phyloP scores from a whole-genome alignment of 441 rosid species.

The Erodium chrysanthum region DNA sequence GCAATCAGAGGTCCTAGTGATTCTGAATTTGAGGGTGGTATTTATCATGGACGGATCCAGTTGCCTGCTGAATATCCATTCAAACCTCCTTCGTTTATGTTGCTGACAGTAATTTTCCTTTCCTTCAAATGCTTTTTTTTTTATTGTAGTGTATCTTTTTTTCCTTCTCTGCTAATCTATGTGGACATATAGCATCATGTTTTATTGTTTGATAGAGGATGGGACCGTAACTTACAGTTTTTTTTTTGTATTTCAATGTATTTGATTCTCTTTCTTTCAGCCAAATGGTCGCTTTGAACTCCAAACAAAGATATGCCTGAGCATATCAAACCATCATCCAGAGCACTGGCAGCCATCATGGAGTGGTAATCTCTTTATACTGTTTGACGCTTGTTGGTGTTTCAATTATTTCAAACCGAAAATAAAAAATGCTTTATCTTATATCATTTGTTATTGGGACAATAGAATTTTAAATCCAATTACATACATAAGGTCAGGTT shows the following conservation, averaged over 20 bases:
- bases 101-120: slow-evolving; percentile 54
- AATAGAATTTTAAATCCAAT: too few relatives aligned
- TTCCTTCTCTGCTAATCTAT: neutral
- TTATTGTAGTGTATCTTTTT: neutral
- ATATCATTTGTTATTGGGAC: too few relatives aligned
- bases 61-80: slow-evolving; percentile 89
- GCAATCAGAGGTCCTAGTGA: slow-evolving; percentile 78
- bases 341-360: slow-evolving; percentile 99
- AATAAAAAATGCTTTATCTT: too few relatives aligned
- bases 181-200: neutral
- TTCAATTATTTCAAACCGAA: neutral
- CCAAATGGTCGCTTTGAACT: slow-evolving; percentile 93
- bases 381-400: neutral
- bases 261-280: slow-evolving; percentile 32
- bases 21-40: slow-evolving; percentile 87
- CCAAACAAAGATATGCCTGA: slow-evolving; percentile 87
- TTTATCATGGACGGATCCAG: slow-evolving; percentile 92
- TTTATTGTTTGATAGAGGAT: neutral
- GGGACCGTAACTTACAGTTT: neutral
- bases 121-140: neutral
- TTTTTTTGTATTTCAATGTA: neutral
- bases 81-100: slow-evolving; percentile 91
- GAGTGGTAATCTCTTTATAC: slow-evolving; percentile 52
- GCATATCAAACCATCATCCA: slow-evolving; percentile 95
- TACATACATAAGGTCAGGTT: too few relatives aligned